These are phyloP conservation scores for Imleria badia DNA, from an alignment of 768 basidiomycete genomes.

Conservation along the genomic window DNA sequence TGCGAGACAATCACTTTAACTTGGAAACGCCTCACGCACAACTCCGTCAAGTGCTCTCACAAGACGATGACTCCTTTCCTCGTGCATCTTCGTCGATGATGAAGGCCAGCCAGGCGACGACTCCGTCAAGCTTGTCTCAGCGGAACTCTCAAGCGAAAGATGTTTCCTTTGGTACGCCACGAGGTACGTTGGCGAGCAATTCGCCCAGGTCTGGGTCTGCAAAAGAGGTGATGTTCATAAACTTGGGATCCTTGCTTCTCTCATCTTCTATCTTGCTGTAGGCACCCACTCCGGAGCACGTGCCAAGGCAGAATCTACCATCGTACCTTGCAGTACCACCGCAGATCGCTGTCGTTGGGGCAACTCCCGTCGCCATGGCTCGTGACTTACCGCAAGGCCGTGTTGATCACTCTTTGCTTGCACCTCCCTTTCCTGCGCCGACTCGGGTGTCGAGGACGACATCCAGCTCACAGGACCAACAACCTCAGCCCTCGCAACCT, in stretches of 20 bases:
- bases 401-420: conserved; percentile 26
- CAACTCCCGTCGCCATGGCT: conserved; percentile 23
- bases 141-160: conserved; percentile 27
- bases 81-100: conserved; percentile 28
- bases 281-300: conserved; percentile 24
- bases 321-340: conserved; percentile 19
- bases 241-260: background rate
- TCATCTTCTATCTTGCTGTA: conserved; percentile 9
- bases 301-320: conserved; percentile 8
- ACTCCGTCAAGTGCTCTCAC: conserved; percentile 34
- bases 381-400: conserved; percentile 25
- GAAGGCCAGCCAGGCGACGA: conserved; percentile 24
- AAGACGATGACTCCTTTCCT: conserved; percentile 25
- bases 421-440: conserved; percentile 29
- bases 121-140: conserved; percentile 23
- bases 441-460: conserved; percentile 22
- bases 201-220: conserved; percentile 22
- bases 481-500: conserved; percentile 12
- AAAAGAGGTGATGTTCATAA: conserved; percentile 26
- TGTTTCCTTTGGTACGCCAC: conserved; percentile 18
- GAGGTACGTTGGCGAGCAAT: conserved; percentile 19
- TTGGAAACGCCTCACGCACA: conserved; percentile 27
- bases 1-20: conserved; percentile 16
- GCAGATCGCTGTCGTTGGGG: conserved; percentile 32
- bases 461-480: conserved; percentile 25